Evolutionary conservation across 2,329 filamentous ascomycete species (phyloP), one percentile per base, ranked within the genome.

Genomic region (Xylariales sp.): DNA sequence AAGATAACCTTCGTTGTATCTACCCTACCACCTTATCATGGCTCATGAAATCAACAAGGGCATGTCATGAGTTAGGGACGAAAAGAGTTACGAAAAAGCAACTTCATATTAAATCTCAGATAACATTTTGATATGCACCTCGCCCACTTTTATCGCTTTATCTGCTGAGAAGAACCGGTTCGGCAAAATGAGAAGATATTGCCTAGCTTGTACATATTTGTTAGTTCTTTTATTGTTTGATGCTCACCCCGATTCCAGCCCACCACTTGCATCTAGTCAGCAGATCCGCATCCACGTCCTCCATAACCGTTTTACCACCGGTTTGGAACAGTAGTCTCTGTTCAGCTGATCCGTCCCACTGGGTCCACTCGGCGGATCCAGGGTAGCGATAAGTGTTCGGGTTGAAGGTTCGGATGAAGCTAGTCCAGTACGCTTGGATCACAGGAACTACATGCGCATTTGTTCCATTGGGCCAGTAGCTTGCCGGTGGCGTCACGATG

Each of bases 381-480:
- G 46, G 38, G 6, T 48, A 29, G 4, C 47, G 45, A 35, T 53
- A 43, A 35, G 27, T 42, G 13, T 89, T 90, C 0, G 85, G 85
- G 55, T 90, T 67, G 25, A 78, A 69, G 1, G 67, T 68, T 18
- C 74, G 63, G 43, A 90, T 78, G 53, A 90, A 90, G 46, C 79
- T 85, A 2, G 79, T 76, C 83, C 83, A 89, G 57, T 88, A 90
- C 0, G 69, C 72, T 51, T 87, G 81, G 19, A 85, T 72, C 0
- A 83, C 60, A 0, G 74, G 67, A 1, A 84, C 69, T 5, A 84
- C 77, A 0, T 54, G 53, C 2, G 63, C 70, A 46, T 88, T 88
- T 12, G 60, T 58, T 12, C 63, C 65, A 4, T 64, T 66, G 0
- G 62, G 53, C 6, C 56, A 55, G 48, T 87, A 88, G 32, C 74